Base-by-base conservation (phyloP, 345 rosid species). In the Heritiera fomes region DNA sequence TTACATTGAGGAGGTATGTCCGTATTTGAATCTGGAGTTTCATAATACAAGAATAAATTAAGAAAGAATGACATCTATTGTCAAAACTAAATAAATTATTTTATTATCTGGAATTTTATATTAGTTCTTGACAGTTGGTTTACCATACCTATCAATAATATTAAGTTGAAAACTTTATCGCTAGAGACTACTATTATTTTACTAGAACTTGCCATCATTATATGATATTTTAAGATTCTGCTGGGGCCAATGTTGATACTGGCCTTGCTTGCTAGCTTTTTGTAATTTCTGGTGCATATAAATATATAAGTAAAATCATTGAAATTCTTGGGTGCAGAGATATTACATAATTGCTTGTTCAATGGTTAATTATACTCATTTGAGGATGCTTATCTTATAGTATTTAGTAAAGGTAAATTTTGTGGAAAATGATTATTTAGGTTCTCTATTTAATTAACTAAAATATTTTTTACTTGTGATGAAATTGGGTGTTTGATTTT, bases 251-350 rank as follows among this genome's bases (percentile, higher is more conserved):
- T 30, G 52, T 45, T 70, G 82, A 75, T 53, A 53, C 58, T 53
- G 58, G n/a, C n/a, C n/a, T 53, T 53, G n/a, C 17, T 5, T 53
- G n/a, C 17, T 5, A 46, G 7, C 55, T 43, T 68, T 68, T 77
- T 77, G 62, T 52, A 30, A 47, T 65, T 77, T 70, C n/a, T 70
- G 43, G 11, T 70, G 74, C 34, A 43, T 67, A 12, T 23, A 12
- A 43, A 10, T 64, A 64, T 41, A 41, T 15, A 61, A 17, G 28
- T n/a, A 71, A 64, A 46, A 70, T 71, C 50, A 53, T 71, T 59
- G 64, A 45, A 71, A 47, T 81, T 73, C 62, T 46, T 81, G 77
- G 69, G 28, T 72, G 61, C 73, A 7, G 40, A 71, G 82, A 56
- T 66, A 43, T 45, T 53, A 65, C 68, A 43, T n/a, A 38, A 23